These are phyloP conservation scores for Ulota crispa DNA, from an alignment of 225 moss, liverwort and hornwort species.

Conservation along the genomic window DNA sequence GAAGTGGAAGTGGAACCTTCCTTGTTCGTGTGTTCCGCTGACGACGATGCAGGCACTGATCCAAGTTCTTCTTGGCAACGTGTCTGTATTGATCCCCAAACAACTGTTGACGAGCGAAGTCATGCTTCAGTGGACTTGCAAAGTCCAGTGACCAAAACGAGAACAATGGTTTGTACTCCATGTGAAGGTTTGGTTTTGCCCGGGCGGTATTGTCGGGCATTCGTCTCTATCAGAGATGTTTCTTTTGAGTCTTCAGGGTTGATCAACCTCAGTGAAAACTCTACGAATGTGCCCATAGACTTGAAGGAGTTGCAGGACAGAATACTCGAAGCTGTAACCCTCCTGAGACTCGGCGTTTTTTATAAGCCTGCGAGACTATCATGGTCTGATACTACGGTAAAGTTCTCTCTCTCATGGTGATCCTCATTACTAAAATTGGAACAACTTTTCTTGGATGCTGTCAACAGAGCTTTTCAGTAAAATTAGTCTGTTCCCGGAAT, in stretches of 20 bases:
- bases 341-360: slow-evolving; percentile 20
- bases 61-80: slow-evolving; percentile 41
- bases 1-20: slow-evolving; percentile 85
- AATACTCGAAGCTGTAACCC: slow-evolving; percentile 32
- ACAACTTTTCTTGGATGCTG: not conserved
- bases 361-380: slow-evolving; percentile 32
- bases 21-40: slow-evolving; percentile 39
- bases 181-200: slow-evolving; percentile 59
- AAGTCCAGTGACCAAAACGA: not conserved
- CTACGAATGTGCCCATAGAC: slow-evolving; percentile 7
- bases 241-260: slow-evolving; percentile 16
- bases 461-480: not conserved
- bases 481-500: not conserved
- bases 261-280: not conserved
- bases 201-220: slow-evolving; percentile 49
- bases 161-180: slow-evolving; percentile 32
- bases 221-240: slow-evolving; percentile 38
- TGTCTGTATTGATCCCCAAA: slow-evolving; percentile 30
- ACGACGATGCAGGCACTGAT: slow-evolving; percentile 18
- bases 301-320: slow-evolving; percentile 27
- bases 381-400: slow-evolving; percentile 45
- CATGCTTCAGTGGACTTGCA: not conserved
- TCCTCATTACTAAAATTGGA: not conserved
- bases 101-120: not conserved
- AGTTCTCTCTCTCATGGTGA: not conserved